Base-by-base conservation (phyloP, 306 rosid genomes). In the Glycine tomentella region DNA sequence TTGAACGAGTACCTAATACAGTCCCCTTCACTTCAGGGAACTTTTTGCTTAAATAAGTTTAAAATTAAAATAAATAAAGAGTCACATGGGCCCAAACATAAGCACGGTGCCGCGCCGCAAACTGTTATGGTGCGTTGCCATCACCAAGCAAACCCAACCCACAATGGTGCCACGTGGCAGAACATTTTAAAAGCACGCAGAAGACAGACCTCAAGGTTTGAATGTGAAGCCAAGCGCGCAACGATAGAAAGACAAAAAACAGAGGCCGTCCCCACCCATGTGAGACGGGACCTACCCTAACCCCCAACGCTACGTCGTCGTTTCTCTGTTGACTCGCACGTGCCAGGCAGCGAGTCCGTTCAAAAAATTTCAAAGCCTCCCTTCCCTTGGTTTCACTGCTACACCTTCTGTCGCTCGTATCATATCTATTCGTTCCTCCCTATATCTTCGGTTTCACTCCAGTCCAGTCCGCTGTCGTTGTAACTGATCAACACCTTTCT, bases 151-250 rank as follows among this genome's bases (percentile, higher is more conserved):
- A 46, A 46, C 46, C 64, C 42, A 11, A 3, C 14, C 58, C 59
- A 13, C 0, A 33, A 63, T 50, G 7, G 7, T 8, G 81, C 74
- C 92, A 84, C 89, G 90, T 87, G 90, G 83, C 55, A 3, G 3
- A 10, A 13, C 1, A 3, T 31, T 20, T 8, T 14, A 46, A 10
- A 63, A 20, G 20, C 20, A 20, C 20, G 20, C 20, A 20, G 20
- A 20, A 20, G 20, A 20, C 20, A 36, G 48, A 64, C 20, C 70
- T 34, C 51, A 78, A 76, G 73, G 81, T 93, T 95, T 92, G 95
- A 91, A 95, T 87, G 84, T 33, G 86, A 80, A 76, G 88, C 83
- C 92, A 86, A 92, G 97, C 97, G 98, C 97, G 92, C 91, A 91
- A 91, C 82, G 82, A 69, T 78, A 69, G 74, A 80, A 8, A 31